Conservation (phyloP, 352 stramenopile genomes). For the Blastocystis sp. region DNA sequence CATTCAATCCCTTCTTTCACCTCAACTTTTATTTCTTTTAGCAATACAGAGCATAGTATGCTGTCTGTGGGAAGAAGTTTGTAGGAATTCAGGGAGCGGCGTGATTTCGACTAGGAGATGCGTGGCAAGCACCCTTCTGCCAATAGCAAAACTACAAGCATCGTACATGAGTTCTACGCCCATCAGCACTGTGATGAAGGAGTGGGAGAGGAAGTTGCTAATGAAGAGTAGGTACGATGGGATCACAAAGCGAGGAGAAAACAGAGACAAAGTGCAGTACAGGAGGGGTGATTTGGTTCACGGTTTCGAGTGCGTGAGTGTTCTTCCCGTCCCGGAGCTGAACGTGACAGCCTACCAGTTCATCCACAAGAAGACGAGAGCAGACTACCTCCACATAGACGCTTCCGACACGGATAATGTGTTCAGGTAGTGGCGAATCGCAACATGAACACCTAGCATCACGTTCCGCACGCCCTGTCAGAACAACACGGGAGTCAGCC, state of each 20-base stretch:
- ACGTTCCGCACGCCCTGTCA: conserved; percentile 93
- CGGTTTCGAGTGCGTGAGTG: conserved; percentile 78
- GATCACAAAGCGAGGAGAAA: conserved; percentile 54
- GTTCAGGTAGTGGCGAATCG: conserved; percentile 74
- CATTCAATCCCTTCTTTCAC: neutral
- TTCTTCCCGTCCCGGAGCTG: conserved; percentile 78
- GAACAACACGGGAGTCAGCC: conserved; percentile 91
- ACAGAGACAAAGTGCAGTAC: conserved; percentile 51
- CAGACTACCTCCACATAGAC: conserved; percentile 80
- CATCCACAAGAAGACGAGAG: conserved; percentile 77
- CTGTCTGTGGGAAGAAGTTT: neutral
- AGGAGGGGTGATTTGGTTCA: conserved; percentile 75
- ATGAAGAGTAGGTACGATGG: conserved; percentile 46
- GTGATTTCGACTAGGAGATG: neutral
- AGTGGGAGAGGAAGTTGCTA: neutral
- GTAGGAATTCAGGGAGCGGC: neutral
- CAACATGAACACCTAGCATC: conserved; percentile 79
- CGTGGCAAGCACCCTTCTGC: neutral
- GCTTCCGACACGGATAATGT: conserved; percentile 82
- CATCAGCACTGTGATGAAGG: neutral
- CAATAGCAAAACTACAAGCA: neutral
- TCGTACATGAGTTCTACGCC: neutral
- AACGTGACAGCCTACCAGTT: conserved; percentile 80
- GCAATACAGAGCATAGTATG: neutral
- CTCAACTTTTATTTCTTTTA: neutral